These are phyloP conservation scores for Cryptosporidium parvum DNA, from an alignment of 169 alveolate genomes.

Conservation along the genomic window DNA sequence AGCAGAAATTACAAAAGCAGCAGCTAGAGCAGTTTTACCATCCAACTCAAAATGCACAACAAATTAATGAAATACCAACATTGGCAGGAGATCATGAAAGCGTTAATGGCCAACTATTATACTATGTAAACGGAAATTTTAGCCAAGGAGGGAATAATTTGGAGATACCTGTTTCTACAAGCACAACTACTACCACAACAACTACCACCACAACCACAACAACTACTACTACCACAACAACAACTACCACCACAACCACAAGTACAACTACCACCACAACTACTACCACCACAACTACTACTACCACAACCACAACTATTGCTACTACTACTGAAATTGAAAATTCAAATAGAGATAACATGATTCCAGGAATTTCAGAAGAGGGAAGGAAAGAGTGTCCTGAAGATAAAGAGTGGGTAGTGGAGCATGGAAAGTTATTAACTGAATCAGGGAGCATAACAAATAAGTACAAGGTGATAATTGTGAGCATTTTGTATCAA, in stretches of 20 bases:
- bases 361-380: background rate
- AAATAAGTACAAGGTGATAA: slow-evolving; percentile 32
- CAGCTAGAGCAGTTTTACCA: slow-evolving; percentile 4
- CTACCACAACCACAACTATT: background rate
- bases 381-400: slow-evolving; percentile 5
- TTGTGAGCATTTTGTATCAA: slow-evolving; percentile 43
- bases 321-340: background rate
- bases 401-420: slow-evolving; percentile 45
- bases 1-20: background rate
- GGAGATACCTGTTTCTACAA: background rate
- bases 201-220: slow-evolving; percentile 11
- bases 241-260: slow-evolving; percentile 35
- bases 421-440: slow-evolving; percentile 21
- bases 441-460: slow-evolving; percentile 3
- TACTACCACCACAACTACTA: background rate
- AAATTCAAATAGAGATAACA: background rate
- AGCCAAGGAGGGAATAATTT: background rate
- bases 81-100: background rate
- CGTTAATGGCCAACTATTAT: background rate
- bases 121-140: background rate
- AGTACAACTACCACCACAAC: slow-evolving; percentile 33
- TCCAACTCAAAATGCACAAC: background rate
- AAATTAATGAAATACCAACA: slow-evolving; percentile 10
- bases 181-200: slow-evolving; percentile 6
- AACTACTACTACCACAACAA: slow-evolving; percentile 18